Base-by-base conservation (phyloP, 176 grass and related monocot genomes). In the Saccharum officinarum region DNA sequence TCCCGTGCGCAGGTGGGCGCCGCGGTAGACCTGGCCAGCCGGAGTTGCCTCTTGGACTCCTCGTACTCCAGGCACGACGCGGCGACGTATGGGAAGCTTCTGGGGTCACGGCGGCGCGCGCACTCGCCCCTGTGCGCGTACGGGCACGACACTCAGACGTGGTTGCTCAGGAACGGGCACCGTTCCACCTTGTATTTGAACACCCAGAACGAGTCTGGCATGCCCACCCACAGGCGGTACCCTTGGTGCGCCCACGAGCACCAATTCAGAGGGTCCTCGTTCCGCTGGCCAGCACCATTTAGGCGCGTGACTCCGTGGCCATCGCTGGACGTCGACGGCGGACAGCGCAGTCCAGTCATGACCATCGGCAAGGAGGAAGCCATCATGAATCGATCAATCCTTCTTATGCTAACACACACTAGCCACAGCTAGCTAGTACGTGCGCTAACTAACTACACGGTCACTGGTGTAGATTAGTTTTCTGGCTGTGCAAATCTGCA, bases 161-260 rank as follows among this genome's bases (percentile, higher is more conserved):
- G 95, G 25, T 55, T 62, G 13, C 22, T 6, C 0, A 28, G 67
- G 20, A 64, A 82, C 5, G 57, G 65, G 86, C 90, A 97, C 28
- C 44, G 69, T 3, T 75, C 86, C 41, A 94, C 90, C 84, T 97
- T 97, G 71, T 86, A 97, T 17, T 81, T 75, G 46, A 82, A 81
- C 61, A 97, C 77, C 86, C 90, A 88, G 81, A 97, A 97, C 0
- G 89, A 85, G 4, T 88, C 88, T 3, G 85, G 34, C 82, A 86
- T 86, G 26, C 26, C 33, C 4, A 46, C 88, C 88, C 88, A 90
- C 4, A 90, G 55, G 2, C 83, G 83, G 73, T 90, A 84, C 0
- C 83, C 83, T 4, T 28, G 33, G 57, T 90, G 73, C 9, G 79
- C 73, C 74, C 80, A 83, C 2, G 73, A 6, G 6, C 63, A 33